Evolutionary conservation across 108 stramenopile species (phyloP).

Genomic region (Skeletonema potamos): DNA sequence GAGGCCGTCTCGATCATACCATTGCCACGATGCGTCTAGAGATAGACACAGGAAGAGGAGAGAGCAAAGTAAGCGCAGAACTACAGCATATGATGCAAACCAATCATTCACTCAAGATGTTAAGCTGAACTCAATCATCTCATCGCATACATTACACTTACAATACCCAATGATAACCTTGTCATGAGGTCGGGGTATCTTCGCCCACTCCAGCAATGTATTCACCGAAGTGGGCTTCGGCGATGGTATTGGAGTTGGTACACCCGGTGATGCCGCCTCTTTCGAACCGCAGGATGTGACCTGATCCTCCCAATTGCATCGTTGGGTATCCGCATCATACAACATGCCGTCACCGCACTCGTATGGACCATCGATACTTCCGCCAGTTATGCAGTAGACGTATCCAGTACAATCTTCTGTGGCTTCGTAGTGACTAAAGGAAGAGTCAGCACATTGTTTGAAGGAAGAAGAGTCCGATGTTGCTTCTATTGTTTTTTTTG

Average conservation of each 20-base stretch:
- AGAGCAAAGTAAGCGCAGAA: neutral
- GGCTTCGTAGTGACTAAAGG: slow-evolving; percentile 10
- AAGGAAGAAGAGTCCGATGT: neutral
- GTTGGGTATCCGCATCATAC: slow-evolving; percentile 3
- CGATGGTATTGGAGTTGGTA: slow-evolving; percentile 5
- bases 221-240: neutral
- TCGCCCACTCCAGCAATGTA: slow-evolving; percentile 4
- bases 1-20: slow-evolving; percentile 29
- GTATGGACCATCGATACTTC: neutral
- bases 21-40: slow-evolving; percentile 33
- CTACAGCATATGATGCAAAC: neutral
- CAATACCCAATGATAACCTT: slow-evolving; percentile 8
- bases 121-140: too few relatives aligned
- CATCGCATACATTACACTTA: neutral
- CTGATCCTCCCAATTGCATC: slow-evolving; percentile 24
- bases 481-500: neutral
- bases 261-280: neutral
- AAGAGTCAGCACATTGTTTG: slow-evolving; percentile 1
- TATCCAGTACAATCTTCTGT: slow-evolving; percentile 22
- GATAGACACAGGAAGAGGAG: neutral
- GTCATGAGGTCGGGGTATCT: neutral
- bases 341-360: slow-evolving; percentile 7
- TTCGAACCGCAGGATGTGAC: neutral
- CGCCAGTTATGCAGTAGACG: slow-evolving; percentile 5
- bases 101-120: neutral